phyloP scores from a whole-genome alignment of 768 basidiomycete genomes.

The Boletus vinaceobasis region DNA sequence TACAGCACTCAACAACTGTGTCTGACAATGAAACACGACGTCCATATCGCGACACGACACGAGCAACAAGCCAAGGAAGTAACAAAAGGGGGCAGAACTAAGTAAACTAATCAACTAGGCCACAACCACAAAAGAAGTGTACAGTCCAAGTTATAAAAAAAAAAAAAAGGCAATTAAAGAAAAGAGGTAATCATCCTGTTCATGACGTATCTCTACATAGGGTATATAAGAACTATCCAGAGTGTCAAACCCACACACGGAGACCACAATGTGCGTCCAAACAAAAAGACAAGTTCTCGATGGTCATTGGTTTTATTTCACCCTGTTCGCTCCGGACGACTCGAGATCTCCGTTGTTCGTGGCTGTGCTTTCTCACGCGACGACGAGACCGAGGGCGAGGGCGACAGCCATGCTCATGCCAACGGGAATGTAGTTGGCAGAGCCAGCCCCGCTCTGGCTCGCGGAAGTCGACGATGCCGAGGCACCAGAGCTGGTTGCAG shows the following conservation, averaged over 20 bases:
- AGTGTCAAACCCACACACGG: background rate
- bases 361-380: slow-evolving; percentile 18
- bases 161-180: background rate
- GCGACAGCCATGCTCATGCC: slow-evolving; percentile 31
- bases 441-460: slow-evolving; percentile 9
- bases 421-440: slow-evolving; percentile 22
- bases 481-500: slow-evolving; percentile 19
- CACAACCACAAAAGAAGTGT: background rate
- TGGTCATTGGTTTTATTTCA: background rate
- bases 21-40: background rate
- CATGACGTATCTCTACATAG: slow-evolving; percentile 6
- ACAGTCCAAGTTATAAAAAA: background rate
- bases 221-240: slow-evolving; percentile 16
- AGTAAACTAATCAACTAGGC: background rate
- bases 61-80: background rate
- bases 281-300: background rate
- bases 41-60: slow-evolving; percentile 2
- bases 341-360: background rate
- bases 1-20: background rate
- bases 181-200: background rate
- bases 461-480: slow-evolving; percentile 17
- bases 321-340: background rate
- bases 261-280: background rate
- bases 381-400: slow-evolving; percentile 23
- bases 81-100: background rate